phyloP scores from a whole-genome alignment of 176 grass and related monocot species.

The Carex scoparia region DNA sequence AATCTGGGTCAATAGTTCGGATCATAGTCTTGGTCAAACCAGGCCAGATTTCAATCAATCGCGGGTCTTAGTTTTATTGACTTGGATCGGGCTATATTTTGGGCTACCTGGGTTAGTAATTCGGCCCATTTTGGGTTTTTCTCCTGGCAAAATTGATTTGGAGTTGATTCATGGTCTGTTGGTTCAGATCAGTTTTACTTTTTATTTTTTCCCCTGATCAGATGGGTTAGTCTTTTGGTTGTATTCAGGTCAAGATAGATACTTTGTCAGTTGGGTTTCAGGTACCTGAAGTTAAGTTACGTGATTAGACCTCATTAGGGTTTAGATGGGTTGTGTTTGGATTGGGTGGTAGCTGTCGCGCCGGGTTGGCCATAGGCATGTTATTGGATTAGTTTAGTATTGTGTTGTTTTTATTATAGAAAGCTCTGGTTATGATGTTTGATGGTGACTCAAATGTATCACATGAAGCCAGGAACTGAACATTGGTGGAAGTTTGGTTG shows the following conservation, averaged over 20 bases:
- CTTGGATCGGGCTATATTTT: neutral
- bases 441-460: slow-evolving; percentile 35
- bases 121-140: neutral
- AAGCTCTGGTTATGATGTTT: neutral
- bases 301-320: neutral
- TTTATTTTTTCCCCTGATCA: neutral
- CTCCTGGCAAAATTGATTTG: neutral
- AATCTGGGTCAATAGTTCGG: neutral
- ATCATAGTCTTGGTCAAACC: neutral
- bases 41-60: neutral
- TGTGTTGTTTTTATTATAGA: neutral
- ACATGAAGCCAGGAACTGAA: slow-evolving; percentile 93
- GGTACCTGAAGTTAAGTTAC: neutral
- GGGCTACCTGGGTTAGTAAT: neutral
- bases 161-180: neutral
- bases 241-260: neutral
- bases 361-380: neutral
- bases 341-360: neutral
- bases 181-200: neutral
- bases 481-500: slow-evolving; percentile 76
- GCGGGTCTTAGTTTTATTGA: neutral
- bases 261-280: neutral
- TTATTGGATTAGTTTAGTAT: neutral
- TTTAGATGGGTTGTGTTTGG: neutral
- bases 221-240: neutral